phyloP scores from a whole-genome alignment of 345 rosid genomes.

The Luvunga scandens region DNA sequence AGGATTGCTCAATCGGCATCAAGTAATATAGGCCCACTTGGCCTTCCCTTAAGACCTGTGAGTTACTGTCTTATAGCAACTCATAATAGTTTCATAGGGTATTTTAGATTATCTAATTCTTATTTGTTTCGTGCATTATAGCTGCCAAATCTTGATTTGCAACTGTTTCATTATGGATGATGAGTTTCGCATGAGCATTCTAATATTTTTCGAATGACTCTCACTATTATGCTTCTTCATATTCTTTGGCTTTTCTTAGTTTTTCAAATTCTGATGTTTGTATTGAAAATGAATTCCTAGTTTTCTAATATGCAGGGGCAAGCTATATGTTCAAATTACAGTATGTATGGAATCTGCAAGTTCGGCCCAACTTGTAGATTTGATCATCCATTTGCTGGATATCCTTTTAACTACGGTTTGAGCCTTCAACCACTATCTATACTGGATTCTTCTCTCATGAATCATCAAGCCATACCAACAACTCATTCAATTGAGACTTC shows the following conservation, averaged over 20 bases:
- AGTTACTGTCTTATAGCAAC: conserved; percentile 17
- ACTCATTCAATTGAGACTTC: conserved; percentile 30
- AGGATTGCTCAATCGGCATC: conserved; percentile 43
- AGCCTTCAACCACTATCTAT: conserved; percentile 41
- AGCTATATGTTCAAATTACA: conserved; percentile 61
- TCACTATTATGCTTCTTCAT: neutral
- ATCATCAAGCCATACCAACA: conserved; percentile 35
- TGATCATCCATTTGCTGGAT: conserved; percentile 61
- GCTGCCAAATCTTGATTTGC: neutral
- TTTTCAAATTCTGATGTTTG: neutral
- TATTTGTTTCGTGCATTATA: too few relatives aligned
- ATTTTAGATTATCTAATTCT: neutral
- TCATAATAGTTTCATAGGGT: neutral
- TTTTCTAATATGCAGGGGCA: conserved; percentile 54
- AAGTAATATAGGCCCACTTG: conserved; percentile 33
- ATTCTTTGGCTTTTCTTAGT: neutral
- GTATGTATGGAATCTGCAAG: conserved; percentile 62
- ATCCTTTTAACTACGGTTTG: conserved; percentile 38
- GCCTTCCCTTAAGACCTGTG: conserved; percentile 75
- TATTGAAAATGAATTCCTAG: neutral
- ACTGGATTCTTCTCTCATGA: conserved; percentile 40
- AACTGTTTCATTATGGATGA: neutral
- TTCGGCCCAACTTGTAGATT: conserved; percentile 68
- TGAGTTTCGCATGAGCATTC: neutral
- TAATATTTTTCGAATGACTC: neutral